Evolutionary conservation across 495 filamentous ascomycete species (phyloP).

Genomic region (Aspergillus sparsus): DNA sequence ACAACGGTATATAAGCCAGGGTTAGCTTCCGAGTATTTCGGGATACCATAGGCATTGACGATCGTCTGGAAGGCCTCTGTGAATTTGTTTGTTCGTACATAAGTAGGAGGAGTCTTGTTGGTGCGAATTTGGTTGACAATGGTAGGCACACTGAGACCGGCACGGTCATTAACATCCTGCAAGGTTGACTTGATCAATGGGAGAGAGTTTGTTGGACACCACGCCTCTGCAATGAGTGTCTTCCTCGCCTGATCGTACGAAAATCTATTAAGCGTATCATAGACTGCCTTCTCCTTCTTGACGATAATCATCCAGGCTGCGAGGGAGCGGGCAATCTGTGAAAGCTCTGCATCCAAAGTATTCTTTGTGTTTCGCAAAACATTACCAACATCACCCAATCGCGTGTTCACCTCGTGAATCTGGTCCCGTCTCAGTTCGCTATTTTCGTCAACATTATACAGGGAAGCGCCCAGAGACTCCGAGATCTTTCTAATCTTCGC

Average conservation of each 20-base stretch:
- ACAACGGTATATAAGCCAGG: constrained; percentile 91
- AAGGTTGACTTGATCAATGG: constrained; percentile 92
- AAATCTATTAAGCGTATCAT: constrained; percentile 91
- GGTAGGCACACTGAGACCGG: constrained; percentile 89
- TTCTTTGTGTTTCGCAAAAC: constrained; percentile 95
- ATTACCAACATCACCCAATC: constrained; percentile 83
- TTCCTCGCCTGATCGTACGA: constrained; percentile 95
- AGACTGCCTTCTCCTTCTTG: constrained; percentile 98
- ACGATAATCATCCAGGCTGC: constrained; percentile 95
- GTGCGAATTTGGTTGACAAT: constrained; percentile 97
- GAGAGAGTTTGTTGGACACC: constrained; percentile 90
- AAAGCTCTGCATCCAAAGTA: constrained; percentile 89
- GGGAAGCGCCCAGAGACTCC: constrained; percentile 89
- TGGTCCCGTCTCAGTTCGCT: constrained; percentile 90
- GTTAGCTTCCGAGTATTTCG: constrained; percentile 97
- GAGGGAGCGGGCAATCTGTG: constrained; percentile 85
- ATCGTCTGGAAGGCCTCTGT: constrained; percentile 98
- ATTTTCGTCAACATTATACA: constrained; percentile 97
- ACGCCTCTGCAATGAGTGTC: constrained; percentile 95
- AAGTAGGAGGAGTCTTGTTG: constrained; percentile 95
- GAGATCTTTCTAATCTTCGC: constrained; percentile 99
- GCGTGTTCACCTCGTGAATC: constrained; percentile 93
- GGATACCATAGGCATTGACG: constrained; percentile 95
- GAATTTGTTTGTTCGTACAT: constrained; percentile 96
- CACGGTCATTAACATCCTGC: constrained; percentile 93